phyloP scores from a whole-genome alignment of 495 filamentous ascomycete genomes.

The Penicillium argentinense region DNA sequence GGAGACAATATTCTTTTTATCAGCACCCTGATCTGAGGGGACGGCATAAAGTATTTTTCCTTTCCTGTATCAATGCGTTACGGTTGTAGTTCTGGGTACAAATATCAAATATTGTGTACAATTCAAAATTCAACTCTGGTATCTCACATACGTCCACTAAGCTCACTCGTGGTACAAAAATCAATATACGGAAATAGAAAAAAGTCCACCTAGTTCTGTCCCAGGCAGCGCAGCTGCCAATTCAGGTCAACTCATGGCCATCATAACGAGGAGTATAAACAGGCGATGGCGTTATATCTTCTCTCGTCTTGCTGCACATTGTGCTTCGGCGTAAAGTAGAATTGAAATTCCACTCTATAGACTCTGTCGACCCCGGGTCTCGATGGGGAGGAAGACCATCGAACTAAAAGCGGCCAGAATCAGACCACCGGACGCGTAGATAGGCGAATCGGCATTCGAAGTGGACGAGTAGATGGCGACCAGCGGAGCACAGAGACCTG shows the following conservation, averaged over 20 bases:
- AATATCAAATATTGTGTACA: too few relatives aligned
- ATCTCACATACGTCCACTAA: slow-evolving; percentile 14
- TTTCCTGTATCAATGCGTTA: too few relatives aligned
- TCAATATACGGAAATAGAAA: not conserved
- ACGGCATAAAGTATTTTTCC: too few relatives aligned
- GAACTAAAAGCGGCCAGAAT: slow-evolving; percentile 52
- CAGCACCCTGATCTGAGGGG: not conserved
- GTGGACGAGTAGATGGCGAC: slow-evolving; percentile 51
- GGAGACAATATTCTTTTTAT: not conserved
- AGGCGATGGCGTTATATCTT: too few relatives aligned
- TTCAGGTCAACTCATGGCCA: not conserved
- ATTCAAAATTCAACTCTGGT: slow-evolving; percentile 7
- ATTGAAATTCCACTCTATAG: slow-evolving; percentile 29
- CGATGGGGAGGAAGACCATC: slow-evolving; percentile 53
- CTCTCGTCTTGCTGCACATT: too few relatives aligned
- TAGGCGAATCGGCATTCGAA: slow-evolving; percentile 46
- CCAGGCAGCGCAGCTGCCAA: not conserved
- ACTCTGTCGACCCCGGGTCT: slow-evolving; percentile 52
- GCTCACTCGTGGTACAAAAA: slow-evolving; percentile 1
- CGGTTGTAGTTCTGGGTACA: too few relatives aligned
- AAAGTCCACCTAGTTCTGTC: not conserved
- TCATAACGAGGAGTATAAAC: too few relatives aligned
- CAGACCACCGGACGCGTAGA: slow-evolving; percentile 53
- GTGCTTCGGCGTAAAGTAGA: not conserved
- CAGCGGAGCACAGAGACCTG: slow-evolving; percentile 58